A percentile compares a stretch with the other conserved stretches of the same genome.
These are phyloP conservation scores for Beta corolliflora DNA, from an alignment of 179 eudicot genomes.

Conservation along the genomic window DNA sequence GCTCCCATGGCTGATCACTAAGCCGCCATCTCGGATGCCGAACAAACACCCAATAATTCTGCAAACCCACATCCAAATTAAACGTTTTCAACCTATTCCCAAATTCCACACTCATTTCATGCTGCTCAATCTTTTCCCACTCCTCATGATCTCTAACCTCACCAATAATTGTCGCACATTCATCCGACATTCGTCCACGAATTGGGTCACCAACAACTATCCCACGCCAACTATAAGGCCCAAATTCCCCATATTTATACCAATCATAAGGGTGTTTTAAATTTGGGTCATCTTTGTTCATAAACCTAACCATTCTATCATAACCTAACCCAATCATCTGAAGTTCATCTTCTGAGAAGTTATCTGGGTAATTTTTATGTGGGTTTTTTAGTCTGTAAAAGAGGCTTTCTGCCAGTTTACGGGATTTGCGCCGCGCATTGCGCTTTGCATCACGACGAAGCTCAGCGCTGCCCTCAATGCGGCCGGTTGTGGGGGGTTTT, in stretches of 20 bases:
- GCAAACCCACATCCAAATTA: constrained; percentile 49
- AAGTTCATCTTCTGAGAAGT: constrained; percentile 87
- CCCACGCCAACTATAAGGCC: constrained; percentile 96
- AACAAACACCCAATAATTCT: constrained; percentile 84
- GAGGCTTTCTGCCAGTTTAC: constrained; percentile 69
- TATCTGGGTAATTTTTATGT: constrained; percentile 67
- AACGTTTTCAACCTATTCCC: constrained; percentile 53
- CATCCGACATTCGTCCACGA: constrained; percentile 74
- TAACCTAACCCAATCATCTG: constrained; percentile 94
- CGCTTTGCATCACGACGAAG: constrained; percentile 74
- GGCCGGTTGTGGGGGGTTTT: constrained; percentile 53
- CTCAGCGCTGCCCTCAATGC: constrained; percentile 72
- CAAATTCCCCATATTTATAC: constrained; percentile 92
- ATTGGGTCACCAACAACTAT: constrained; percentile 88
- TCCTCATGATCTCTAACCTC: constrained; percentile 82
- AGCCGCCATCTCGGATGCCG: constrained; percentile 92
- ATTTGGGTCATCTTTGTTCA: constrained; percentile 91
- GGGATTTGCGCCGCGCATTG: constrained; percentile 58
- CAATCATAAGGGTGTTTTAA: constrained; percentile 86
- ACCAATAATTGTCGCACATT: constrained; percentile 64
- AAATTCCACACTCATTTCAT: constrained; percentile 74
- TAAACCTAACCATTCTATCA: constrained; percentile 94
- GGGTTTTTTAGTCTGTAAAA: constrained; percentile 91
- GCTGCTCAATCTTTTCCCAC: constrained; percentile 88
- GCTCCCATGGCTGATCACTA: constrained; percentile 88